Conservation (phyloP, 768 basidiomycete genomes). For the Leccinum disarticulatum region DNA sequence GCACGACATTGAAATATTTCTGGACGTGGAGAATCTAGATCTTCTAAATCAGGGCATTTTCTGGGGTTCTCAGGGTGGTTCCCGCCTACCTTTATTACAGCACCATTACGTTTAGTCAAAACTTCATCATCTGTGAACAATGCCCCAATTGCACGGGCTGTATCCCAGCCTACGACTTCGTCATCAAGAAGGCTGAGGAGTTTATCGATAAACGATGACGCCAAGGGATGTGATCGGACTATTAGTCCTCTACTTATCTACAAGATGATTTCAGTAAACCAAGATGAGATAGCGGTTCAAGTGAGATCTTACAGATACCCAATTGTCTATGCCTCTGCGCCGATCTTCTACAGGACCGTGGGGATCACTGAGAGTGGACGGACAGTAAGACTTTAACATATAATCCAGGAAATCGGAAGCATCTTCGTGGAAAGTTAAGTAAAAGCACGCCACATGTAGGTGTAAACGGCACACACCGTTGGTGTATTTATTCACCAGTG, state of each 20-base stretch:
- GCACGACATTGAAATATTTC: constrained; percentile 66
- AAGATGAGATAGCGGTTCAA: neutral
- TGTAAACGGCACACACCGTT: constrained; percentile 47
- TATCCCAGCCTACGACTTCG: constrained; percentile 60
- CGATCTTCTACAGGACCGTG: constrained; percentile 40
- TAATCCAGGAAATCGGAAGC: constrained; percentile 44
- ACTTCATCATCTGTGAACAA: constrained; percentile 60
- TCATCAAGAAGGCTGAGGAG: constrained; percentile 76
- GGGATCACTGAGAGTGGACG: constrained; percentile 40
- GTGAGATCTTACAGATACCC: constrained; percentile 63
- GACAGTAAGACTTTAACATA: constrained; percentile 51
- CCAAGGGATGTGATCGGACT: constrained; percentile 65
- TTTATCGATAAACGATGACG: constrained; percentile 54
- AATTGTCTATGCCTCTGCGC: constrained; percentile 51
- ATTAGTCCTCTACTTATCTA: constrained; percentile 81
- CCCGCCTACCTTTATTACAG: constrained; percentile 67
- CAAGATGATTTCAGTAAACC: constrained; percentile 2
- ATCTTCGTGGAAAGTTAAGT: constrained; percentile 35
- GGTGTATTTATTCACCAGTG: constrained; percentile 76
- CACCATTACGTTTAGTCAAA: constrained; percentile 75
- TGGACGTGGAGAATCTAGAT: constrained; percentile 70
- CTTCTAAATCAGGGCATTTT: constrained; percentile 2
- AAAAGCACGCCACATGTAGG: neutral
- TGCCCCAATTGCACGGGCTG: constrained; percentile 72
- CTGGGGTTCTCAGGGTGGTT: neutral